phyloP scores from a whole-genome alignment of 2,329 filamentous ascomycete genomes.

The Verticillium klebahnii region DNA sequence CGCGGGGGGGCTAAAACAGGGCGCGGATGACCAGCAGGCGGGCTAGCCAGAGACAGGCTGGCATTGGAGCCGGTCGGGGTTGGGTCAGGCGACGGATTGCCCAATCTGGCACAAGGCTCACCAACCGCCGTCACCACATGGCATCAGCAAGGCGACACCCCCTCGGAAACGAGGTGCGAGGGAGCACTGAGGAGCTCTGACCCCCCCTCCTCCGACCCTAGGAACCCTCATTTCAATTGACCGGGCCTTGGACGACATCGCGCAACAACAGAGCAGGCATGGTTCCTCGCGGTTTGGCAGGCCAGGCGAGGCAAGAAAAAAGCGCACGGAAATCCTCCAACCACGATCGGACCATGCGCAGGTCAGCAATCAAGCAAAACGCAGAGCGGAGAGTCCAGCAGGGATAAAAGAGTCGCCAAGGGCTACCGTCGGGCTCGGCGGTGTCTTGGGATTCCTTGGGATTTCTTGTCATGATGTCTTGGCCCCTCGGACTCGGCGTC shows the following conservation, averaged over 20 bases:
- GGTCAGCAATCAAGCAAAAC: constrained; percentile 1
- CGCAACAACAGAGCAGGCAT: neutral
- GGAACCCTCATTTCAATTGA: neutral
- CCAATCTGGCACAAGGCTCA: neutral
- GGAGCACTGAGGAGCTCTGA: neutral
- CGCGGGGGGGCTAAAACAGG: neutral
- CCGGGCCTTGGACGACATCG: neutral
- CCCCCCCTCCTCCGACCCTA: neutral
- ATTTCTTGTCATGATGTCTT: constrained; percentile 1
- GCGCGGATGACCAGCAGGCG: neutral
- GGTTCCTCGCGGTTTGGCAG: neutral
- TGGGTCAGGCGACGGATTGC: constrained; percentile 3
- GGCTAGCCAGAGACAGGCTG: neutral
- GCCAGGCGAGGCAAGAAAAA: neutral
- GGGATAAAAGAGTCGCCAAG: constrained; percentile 1
- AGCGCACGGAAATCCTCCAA: neutral
- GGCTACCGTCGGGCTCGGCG: constrained; percentile 1
- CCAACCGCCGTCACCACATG: neutral
- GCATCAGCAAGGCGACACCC: neutral
- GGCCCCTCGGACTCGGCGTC: neutral
- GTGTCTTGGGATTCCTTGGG: constrained; percentile 1
- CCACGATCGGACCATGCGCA: neutral
- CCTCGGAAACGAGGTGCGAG: neutral
- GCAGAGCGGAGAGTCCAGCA: neutral
- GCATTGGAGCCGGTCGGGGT: neutral